Base-by-base conservation (phyloP, 768 basidiomycete species). In the Mrakia gelida region DNA sequence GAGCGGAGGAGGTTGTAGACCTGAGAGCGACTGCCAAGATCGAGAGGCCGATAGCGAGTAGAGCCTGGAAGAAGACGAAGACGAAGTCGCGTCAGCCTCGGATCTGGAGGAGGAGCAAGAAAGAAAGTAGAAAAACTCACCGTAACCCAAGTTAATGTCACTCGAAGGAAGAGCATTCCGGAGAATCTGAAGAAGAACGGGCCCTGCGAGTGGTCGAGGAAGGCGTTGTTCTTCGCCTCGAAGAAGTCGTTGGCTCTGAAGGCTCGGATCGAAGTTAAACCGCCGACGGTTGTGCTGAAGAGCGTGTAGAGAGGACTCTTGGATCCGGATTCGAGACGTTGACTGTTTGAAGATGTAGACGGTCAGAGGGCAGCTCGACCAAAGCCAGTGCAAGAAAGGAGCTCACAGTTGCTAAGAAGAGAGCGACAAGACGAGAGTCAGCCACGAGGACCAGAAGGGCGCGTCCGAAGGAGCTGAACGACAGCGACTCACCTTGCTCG, bases 41-140 rank as follows among this genome's bases (percentile, higher is more conserved):
- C 1, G 77, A 62, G 13, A 78, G 32, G 18, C 70, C 72, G 56
- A 78, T 68, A 23, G 77, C 77, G 11, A 78, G 70, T n/a, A 77
- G 26, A 21, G 76, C 34, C 68, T 71, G 43, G n/a, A 71, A 13
- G 45, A 15, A 6, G 45, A 13, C 2, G 23, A 26, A 45, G n/a
- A 28, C 2, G 21, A n/a, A 71, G 43, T 16, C 54, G 68, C n/a
- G 15, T 21, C 26, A 23, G 21, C 9, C 4, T 23, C 26, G 34
- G 21, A 67, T n/a, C 28, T 18, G 28, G 30, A 5, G 28, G 3
- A 7, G 9, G 6, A 18, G 30, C 11, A 18, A 18, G 34, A 65
- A 23, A 28, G 6, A 65, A 6, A 9, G 34, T 30, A 7, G n/a
- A n/a, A n/a, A n/a, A 2, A n/a, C 68, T 45, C n/a, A 71, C 74